Evolutionary conservation across 768 basidiomycete genomes (phyloP).

Genomic region (Pleurotus pulmonarius): DNA sequence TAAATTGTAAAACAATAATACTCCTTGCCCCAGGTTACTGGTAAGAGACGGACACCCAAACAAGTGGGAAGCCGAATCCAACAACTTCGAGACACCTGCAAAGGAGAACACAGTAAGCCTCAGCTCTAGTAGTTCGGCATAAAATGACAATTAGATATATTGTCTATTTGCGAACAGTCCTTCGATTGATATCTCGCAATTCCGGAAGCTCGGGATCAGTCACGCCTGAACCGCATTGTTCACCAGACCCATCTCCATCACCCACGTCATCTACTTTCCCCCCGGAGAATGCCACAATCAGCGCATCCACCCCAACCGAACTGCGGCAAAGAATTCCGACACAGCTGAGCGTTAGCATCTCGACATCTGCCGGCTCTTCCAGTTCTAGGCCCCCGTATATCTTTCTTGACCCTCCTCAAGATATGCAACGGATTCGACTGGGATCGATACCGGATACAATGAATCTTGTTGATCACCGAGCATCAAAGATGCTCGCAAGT

Average conservation of each 20-base stretch:
- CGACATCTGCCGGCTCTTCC: not conserved
- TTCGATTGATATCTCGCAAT: constrained; percentile 4
- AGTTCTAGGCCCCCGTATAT: not conserved
- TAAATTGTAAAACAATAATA: not conserved
- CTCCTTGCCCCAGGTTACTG: constrained; percentile 26
- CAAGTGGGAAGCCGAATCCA: constrained; percentile 59
- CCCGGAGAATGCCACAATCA: not conserved
- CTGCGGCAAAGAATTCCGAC: not conserved
- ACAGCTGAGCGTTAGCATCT: too few species aligned
- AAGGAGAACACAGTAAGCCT: constrained; percentile 33
- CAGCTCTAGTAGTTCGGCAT: not conserved
- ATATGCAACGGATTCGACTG: not conserved
- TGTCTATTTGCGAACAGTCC: not conserved
- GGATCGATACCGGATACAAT: not conserved
- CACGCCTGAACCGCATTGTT: not conserved
- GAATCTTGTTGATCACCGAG: not conserved
- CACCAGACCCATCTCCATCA: not conserved
- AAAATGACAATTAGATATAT: not conserved
- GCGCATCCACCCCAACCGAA: not conserved
- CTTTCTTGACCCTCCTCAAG: not conserved
- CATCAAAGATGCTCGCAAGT: not conserved
- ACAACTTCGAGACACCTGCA: constrained; percentile 49
- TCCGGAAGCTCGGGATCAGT: not conserved
- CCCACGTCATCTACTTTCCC: not conserved
- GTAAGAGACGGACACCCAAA: constrained; percentile 50